Evolutionary conservation across 2,329 filamentous ascomycete genomes (phyloP).

Genomic region (Neurospora sp.): DNA sequence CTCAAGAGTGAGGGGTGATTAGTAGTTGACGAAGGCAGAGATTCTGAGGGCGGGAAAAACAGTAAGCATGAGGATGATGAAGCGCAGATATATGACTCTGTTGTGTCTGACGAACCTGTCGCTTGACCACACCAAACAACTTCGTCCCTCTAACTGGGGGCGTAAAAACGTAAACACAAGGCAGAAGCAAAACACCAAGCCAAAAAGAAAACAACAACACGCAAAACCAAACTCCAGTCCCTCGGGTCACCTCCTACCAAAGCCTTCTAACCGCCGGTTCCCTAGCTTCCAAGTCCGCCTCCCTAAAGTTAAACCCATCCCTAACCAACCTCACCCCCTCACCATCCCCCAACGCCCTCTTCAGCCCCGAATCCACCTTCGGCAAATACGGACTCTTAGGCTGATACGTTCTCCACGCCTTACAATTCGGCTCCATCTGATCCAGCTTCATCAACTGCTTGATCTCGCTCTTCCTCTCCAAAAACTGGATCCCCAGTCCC

Average conservation of each 20-base stretch:
- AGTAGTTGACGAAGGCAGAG: background rate
- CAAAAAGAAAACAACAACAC: background rate
- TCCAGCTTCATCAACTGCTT: constrained; percentile 12
- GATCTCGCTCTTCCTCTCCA: constrained; percentile 25
- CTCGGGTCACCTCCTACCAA: background rate
- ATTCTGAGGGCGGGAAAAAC: background rate
- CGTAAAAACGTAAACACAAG: background rate
- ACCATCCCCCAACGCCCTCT: background rate
- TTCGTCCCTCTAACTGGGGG: background rate
- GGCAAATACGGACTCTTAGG: constrained; percentile 14
- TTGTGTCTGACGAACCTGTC: background rate
- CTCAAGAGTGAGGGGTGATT: background rate
- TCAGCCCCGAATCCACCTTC: constrained; percentile 15
- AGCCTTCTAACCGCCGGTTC: background rate
- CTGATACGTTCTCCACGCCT: constrained; percentile 15
- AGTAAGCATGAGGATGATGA: background rate
- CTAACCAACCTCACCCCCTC: background rate
- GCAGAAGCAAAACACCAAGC: background rate
- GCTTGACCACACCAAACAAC: background rate
- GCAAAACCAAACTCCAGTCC: background rate
- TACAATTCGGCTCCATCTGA: constrained; percentile 20
- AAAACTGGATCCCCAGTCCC: constrained; percentile 41
- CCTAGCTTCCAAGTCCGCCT: background rate
- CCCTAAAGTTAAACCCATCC: background rate
- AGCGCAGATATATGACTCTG: background rate